Conservation (phyloP, 139 green algal genomes). For the Chlorella sp. region DNA sequence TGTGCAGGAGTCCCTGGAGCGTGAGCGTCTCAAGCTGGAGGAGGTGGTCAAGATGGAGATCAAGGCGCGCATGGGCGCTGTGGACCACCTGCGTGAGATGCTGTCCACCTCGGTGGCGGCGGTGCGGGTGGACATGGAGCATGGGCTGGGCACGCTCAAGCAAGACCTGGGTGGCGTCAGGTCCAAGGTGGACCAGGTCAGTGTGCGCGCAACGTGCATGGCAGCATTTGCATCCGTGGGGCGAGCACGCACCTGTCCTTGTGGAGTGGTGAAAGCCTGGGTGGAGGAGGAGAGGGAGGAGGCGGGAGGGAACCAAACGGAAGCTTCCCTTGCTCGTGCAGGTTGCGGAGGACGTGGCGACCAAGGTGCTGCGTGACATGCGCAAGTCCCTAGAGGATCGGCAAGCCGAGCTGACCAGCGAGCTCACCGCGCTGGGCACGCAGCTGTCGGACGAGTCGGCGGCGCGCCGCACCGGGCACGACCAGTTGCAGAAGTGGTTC, state of each 20-base stretch:
- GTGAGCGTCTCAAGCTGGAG: slow-evolving; percentile 34
- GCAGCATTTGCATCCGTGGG: no score
- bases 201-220: no score
- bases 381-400: background rate
- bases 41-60: slow-evolving; percentile 49
- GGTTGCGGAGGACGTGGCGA: background rate
- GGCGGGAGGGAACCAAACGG: no score
- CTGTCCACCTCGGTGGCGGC: background rate
- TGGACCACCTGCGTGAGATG: background rate
- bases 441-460: background rate
- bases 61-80: slow-evolving; percentile 16
- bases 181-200: background rate
- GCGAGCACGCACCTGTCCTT: no score
- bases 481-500: slow-evolving; percentile 22
- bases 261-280: no score
- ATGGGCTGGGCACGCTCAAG: background rate
- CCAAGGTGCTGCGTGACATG: background rate
- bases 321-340: no score
- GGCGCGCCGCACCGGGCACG: background rate
- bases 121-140: background rate
- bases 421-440: background rate
- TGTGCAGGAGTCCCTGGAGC: slow-evolving; percentile 31
- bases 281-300: no score
- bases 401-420: background rate
- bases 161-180: background rate